These are phyloP conservation scores for Globisporangium alternatum DNA, from an alignment of 352 stramenopile genomes.

Conservation along the genomic window DNA sequence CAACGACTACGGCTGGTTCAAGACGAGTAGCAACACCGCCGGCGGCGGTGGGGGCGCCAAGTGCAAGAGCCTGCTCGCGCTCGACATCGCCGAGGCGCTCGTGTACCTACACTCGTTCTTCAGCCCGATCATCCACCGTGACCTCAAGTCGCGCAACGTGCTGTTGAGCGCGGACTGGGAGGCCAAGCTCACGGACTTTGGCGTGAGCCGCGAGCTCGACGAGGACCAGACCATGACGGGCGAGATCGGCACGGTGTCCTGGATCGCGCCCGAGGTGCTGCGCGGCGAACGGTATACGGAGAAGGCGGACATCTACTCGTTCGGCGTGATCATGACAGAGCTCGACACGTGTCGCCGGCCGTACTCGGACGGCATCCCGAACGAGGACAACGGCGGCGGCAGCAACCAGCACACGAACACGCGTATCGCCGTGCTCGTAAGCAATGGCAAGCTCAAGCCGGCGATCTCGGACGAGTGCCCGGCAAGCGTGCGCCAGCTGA, in stretches of 20 bases:
- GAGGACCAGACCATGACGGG: slow-evolving; percentile 33
- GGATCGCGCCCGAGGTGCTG: slow-evolving; percentile 32
- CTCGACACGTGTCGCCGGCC: slow-evolving; percentile 38
- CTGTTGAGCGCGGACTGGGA: slow-evolving; percentile 26
- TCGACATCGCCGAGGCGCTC: slow-evolving; percentile 38
- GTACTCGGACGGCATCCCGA: slow-evolving; percentile 18
- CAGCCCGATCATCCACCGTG: slow-evolving; percentile 71
- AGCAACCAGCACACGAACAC: slow-evolving; percentile 23
- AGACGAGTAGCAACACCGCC: neutral
- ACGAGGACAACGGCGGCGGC: slow-evolving; percentile 13
- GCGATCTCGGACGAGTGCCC: slow-evolving; percentile 51
- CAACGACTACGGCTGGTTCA: slow-evolving; percentile 16
- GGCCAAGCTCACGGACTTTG: slow-evolving; percentile 27
- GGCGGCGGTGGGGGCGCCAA: neutral
- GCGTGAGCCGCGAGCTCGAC: slow-evolving; percentile 23
- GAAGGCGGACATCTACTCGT: slow-evolving; percentile 30
- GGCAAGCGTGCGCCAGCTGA: slow-evolving; percentile 34
- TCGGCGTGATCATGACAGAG: slow-evolving; percentile 36
- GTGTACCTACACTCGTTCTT: slow-evolving; percentile 55
- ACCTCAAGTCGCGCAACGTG: slow-evolving; percentile 84
- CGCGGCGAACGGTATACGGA: slow-evolving; percentile 27
- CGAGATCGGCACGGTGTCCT: slow-evolving; percentile 35
- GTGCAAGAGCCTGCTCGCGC: slow-evolving; percentile 38
- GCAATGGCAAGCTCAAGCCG: slow-evolving; percentile 42
- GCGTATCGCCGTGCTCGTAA: slow-evolving; percentile 56